Base-by-base conservation (phyloP, 2,329 filamentous ascomycete species). In the Cladosporium colombiae region DNA sequence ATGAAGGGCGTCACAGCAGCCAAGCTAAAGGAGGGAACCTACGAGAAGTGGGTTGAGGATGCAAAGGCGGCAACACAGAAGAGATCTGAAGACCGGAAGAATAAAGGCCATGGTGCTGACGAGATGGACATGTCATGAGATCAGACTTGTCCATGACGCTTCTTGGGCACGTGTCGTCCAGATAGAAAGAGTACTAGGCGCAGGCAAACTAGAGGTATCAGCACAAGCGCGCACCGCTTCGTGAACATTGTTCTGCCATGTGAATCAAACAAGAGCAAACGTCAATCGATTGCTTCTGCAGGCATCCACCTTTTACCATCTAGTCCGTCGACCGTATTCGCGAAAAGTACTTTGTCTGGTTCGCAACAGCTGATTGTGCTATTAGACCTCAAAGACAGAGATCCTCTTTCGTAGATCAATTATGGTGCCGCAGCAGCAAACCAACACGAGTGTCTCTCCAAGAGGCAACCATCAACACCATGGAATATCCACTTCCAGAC, bases 1-100 rank as follows among this genome's bases (percentile, higher is more conserved):
- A 81, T 97, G 72, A 96, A 95, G 82, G 91, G 88, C 0, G 94
- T 97, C 4, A 90, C 92, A n/a, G 84, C 80, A 69, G 78, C 81
- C 68, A 97, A 96, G 83, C 76, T 96, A 49, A 82, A 83, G 67
- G 84, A 89, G 69, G 85, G 82, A 14, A 88, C 83, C 14, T 95
- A 94, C 77, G 84, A 89, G 1, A 81, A 82, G 72, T 96, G 92
- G 91, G 80, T 95, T 18, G 85, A 86, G 63, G 88, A 91, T 65
- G 88, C 88, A 18, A 84, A 89, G 79, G 79, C 81, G 69, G 84
- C 85, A 75, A 88, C 84, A 23, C 79, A 81, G 74, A 80, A 80
- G 74, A 75, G 81, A 67, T 77, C 77, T 62, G 83, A 80, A 67
- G 84, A 82, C 69, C 70, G 77, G 67, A 77, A 75, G 72, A 81